Conservation (phyloP, 768 basidiomycete species). For the Gymnopilus dilepis region DNA sequence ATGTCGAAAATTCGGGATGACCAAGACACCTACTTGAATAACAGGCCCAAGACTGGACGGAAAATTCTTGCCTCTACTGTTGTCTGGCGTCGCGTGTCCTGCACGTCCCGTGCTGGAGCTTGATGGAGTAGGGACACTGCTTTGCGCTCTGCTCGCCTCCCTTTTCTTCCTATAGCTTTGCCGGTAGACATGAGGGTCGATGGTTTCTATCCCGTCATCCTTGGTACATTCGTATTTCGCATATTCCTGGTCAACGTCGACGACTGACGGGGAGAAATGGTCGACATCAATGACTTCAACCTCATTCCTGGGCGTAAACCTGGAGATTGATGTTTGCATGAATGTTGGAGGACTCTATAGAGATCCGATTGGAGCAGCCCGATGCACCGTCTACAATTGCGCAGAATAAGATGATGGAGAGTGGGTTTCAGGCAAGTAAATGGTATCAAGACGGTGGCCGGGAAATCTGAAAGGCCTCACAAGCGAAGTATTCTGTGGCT, state of each 20-base stretch:
- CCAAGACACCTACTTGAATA: neutral
- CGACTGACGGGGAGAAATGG: neutral
- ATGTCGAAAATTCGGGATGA: neutral
- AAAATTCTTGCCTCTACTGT: neutral
- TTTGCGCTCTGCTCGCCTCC: neutral
- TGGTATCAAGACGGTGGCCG: too few species aligned
- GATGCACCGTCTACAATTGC: too few species aligned
- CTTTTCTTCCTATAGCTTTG: constrained; percentile 13
- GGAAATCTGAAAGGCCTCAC: too few species aligned
- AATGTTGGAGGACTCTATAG: neutral
- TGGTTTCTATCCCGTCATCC: constrained; percentile 13
- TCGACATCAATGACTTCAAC: constrained; percentile 1
- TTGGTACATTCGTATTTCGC: constrained; percentile 16
- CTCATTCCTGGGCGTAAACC: neutral
- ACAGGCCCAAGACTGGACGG: constrained; percentile 11
- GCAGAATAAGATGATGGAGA: too few species aligned
- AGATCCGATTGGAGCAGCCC: too few species aligned
- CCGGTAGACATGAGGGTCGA: constrained; percentile 12
- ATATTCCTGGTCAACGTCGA: constrained; percentile 17
- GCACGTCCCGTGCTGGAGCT: too few species aligned
- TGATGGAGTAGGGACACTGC: neutral
- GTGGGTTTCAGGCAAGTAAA: too few species aligned
- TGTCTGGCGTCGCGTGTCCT: neutral
- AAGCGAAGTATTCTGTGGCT: too few species aligned
- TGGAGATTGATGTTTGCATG: neutral